Conservation (phyloP, 345 rosid genomes). For the Zanthoxylum bungeanum region DNA sequence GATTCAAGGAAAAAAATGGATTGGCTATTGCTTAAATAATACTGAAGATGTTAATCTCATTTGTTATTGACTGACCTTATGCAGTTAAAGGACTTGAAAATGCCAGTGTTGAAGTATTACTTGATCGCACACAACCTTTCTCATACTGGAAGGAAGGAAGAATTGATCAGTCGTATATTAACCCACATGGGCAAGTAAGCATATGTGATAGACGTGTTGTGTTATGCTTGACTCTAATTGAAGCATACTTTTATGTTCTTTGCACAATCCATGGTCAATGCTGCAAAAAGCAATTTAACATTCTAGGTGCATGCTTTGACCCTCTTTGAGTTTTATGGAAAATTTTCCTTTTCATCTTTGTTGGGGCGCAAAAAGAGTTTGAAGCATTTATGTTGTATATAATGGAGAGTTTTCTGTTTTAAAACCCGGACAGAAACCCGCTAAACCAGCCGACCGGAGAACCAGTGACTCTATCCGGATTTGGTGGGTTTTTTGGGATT, state of each 20-base stretch:
- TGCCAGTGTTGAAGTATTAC: constrained; percentile 63
- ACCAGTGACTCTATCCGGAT: no score
- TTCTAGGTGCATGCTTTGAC: background rate
- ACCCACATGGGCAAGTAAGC: constrained; percentile 65
- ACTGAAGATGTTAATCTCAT: constrained; percentile 3
- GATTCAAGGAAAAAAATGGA: background rate
- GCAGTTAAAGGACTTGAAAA: constrained; percentile 86
- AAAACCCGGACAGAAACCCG: no score
- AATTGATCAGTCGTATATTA: constrained; percentile 62
- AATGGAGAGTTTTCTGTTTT: no score
- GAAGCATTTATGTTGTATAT: no score
- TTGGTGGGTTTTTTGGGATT: no score
- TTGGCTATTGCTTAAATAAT: background rate
- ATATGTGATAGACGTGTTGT: background rate
- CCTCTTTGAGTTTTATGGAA: background rate
- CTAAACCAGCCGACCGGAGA: no score
- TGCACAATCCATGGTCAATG: no score
- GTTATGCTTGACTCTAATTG: background rate
- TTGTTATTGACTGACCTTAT: no score
- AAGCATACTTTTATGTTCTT: no score
- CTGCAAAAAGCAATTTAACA: no score
- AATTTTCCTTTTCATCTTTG: background rate
- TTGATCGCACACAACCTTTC: constrained; percentile 62
- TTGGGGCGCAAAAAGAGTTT: background rate
- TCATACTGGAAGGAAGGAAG: constrained; percentile 74